These are phyloP conservation scores for Exophiala sp. DNA, from an alignment of 2,329 filamentous ascomycete species.

Conservation along the genomic window DNA sequence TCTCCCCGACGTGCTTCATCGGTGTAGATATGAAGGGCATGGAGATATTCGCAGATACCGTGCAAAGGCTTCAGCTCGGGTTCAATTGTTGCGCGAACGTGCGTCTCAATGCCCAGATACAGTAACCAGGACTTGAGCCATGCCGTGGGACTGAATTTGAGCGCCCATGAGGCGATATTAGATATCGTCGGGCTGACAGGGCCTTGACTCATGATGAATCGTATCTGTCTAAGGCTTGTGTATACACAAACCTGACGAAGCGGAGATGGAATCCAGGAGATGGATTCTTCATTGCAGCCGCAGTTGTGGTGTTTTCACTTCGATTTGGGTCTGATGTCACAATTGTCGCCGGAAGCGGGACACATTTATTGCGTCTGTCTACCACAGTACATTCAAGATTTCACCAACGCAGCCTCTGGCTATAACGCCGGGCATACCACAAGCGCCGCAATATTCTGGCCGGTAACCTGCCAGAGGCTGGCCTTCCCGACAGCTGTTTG, in stretches of 20 bases:
- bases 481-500: too few relatives aligned
- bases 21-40: conserved; percentile 82
- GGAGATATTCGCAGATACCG: conserved; percentile 73
- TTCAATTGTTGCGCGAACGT: conserved; percentile 30
- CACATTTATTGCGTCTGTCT: not conserved
- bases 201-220: conserved; percentile 12
- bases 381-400: too few relatives aligned
- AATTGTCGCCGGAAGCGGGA: not conserved
- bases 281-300: not conserved
- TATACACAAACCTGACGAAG: not conserved
- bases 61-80: conserved; percentile 61
- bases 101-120: conserved; percentile 26
- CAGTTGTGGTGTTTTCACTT: not conserved
- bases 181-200: conserved; percentile 12
- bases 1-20: conserved; percentile 49
- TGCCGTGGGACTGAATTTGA: conserved; percentile 24
- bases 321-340: conserved; percentile 12
- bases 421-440: too few relatives aligned
- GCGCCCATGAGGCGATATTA: conserved; percentile 17
- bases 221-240: not conserved
- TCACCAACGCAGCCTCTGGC: too few relatives aligned
- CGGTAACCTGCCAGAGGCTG: too few relatives aligned
- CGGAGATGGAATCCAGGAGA: not conserved
- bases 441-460: too few relatives aligned
- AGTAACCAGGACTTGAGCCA: conserved; percentile 29